These are phyloP conservation scores for Monascus ruber DNA, from an alignment of 2,329 filamentous ascomycete species.

Conservation along the genomic window DNA sequence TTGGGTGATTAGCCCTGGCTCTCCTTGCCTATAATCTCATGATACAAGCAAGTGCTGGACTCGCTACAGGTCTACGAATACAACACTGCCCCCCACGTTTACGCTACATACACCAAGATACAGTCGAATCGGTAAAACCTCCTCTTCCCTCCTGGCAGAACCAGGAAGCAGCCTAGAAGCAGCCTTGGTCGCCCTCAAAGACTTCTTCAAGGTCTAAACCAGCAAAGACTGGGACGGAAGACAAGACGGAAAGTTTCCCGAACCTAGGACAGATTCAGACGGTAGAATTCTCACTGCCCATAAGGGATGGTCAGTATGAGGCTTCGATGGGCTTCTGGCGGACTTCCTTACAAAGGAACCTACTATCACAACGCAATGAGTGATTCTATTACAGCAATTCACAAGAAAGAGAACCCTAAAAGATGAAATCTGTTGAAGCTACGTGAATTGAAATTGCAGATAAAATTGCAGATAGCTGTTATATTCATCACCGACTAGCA, in stretches of 20 bases:
- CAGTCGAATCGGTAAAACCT: constrained; percentile 18
- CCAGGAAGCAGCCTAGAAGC: constrained; percentile 21
- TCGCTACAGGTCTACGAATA: constrained; percentile 55
- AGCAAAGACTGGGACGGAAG: constrained; percentile 48
- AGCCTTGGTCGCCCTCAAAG: constrained; percentile 38
- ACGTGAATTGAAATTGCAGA: no score
- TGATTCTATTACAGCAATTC: no score
- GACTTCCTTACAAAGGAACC: constrained; percentile 9
- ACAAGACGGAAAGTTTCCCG: constrained; percentile 6
- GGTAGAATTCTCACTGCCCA: constrained; percentile 13
- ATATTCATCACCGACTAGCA: no score
- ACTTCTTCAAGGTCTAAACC: constrained; percentile 49
- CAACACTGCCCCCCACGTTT: constrained; percentile 46
- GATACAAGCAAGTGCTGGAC: constrained; percentile 12
- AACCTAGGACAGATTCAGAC: constrained; percentile 12
- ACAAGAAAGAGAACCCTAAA: no score
- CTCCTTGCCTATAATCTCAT: constrained; percentile 2
- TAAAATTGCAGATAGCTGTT: no score
- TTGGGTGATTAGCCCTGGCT: no score
- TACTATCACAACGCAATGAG: not conserved
- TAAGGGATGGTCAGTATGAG: constrained; percentile 23
- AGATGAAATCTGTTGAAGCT: no score
- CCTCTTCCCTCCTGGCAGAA: constrained; percentile 22
- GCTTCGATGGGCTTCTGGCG: constrained; percentile 10
- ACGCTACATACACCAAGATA: constrained; percentile 48